These are phyloP conservation scores for Tetraselmis chui DNA, from an alignment of 139 green algal species.

Conservation along the genomic window DNA sequence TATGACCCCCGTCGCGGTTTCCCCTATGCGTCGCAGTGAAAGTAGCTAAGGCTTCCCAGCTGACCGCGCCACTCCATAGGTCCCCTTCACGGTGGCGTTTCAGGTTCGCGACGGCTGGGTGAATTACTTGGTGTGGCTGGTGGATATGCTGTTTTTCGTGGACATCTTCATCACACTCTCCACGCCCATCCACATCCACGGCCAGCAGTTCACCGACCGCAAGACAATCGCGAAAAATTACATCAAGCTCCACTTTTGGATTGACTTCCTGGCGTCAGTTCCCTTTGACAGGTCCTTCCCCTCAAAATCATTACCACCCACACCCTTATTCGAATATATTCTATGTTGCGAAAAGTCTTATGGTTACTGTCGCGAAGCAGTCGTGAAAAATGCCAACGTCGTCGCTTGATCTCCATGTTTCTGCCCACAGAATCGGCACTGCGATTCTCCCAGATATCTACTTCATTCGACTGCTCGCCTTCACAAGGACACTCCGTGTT, in stretches of 20 bases:
- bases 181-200: not conserved
- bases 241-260: not conserved
- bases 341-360: too few species aligned
- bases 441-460: not conserved
- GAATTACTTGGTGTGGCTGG: not conserved
- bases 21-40: too few species aligned
- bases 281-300: not conserved
- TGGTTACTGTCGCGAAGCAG: not conserved
- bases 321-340: too few species aligned
- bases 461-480: not conserved
- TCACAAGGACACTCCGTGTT: not conserved
- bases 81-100: too few species aligned
- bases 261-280: not conserved
- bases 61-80: too few species aligned
- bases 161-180: not conserved
- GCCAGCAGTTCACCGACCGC: not conserved
- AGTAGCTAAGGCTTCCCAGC: too few species aligned
- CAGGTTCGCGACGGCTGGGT: too few species aligned
- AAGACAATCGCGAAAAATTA: not conserved
- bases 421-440: not conserved
- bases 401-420: not conserved
- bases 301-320: too few species aligned
- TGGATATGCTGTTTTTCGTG: not conserved
- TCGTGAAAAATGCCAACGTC: not conserved
- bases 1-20: too few species aligned